Conservation (phyloP, 805 yeast genomes). For the Candida glaebosa region DNA sequence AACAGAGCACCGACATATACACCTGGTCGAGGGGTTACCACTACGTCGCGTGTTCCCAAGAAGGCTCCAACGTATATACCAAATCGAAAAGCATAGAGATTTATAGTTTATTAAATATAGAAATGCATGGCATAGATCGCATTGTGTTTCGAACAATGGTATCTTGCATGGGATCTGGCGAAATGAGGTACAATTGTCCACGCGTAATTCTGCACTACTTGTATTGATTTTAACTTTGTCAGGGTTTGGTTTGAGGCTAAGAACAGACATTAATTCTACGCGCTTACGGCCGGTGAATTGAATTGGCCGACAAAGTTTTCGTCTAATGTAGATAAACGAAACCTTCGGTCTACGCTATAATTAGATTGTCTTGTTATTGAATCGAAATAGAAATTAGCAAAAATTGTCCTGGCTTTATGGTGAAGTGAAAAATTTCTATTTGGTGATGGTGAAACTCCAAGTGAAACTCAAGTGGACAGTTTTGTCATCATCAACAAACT, state of each 20-base stretch:
- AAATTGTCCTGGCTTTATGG: too few relatives aligned
- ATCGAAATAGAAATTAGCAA: too few relatives aligned
- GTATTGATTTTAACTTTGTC: too few relatives aligned
- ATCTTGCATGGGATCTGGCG: neutral
- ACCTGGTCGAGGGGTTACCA: conserved; percentile 3
- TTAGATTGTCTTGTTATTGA: too few relatives aligned
- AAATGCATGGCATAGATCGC: neutral
- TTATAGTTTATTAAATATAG: too few relatives aligned
- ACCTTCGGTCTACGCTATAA: too few relatives aligned
- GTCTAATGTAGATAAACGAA: neutral
- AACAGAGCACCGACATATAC: conserved; percentile 5
- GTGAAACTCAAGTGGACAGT: conserved; percentile 67
- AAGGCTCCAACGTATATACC: conserved; percentile 3
- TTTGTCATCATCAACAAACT: conserved; percentile 85
- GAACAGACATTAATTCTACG: neutral
- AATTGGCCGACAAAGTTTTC: neutral
- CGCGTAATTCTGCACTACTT: neutral
- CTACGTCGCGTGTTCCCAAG: neutral
- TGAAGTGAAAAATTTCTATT: too few relatives aligned
- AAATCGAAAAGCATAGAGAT: conserved; percentile 1
- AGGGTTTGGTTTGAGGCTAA: too few relatives aligned
- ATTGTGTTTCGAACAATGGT: neutral
- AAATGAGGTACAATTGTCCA: neutral
- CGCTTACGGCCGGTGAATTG: neutral
- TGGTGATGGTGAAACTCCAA: conserved; percentile 83